Base-by-base conservation (phyloP, 306 rosid species). In the Aeschynomene evenia region DNA sequence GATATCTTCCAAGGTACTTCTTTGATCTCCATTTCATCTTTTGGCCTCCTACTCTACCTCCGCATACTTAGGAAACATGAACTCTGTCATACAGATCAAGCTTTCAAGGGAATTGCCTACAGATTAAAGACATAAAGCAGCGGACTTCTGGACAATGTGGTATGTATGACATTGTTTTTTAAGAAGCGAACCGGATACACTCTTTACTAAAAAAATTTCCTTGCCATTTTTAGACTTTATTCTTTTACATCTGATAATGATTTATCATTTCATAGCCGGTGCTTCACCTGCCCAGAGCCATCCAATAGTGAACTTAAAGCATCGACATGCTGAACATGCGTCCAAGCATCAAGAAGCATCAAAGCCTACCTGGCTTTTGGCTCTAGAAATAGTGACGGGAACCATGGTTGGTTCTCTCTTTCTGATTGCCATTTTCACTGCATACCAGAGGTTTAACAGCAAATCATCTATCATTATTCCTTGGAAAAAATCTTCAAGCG, bases 101-200 rank as follows among this genome's bases (percentile, higher is more conserved):
- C 81, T 95, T 95, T 77, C 99, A 81, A 81, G 96, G 97, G 72
- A 95, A 95, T 81, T 95, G 99, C 76, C 89, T 95, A 64, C 86
- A 84, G 12, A 74, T 57, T 64, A 70, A 74, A 59, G 87, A 72
- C 77, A 66, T 80, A 48, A 89, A 78, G 72, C 97, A 95, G 80
- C 87, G 99, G 43, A 34, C 92, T 64, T 76, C 76, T 13, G 63
- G 52, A 63, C 89, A 80, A 70, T 95, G 99, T 61, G 96, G 99
- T 91, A 85, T 21, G 83, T 55, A 12, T 46, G 39, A 49, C 57
- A 20, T 60, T 48, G 14, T 70, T 22, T 51, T 75, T 37, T 54
- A 4, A 5, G n/a, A n/a, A n/a, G n/a, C n/a, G n/a, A n/a, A n/a
- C n/a, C n/a, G 7, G 40, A 40, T 64, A 56, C 40, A 31, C 19